Percentiles rank a stretch among this genome's conserved stretches.
Conservation (phyloP, 2,329 filamentous ascomycete species). For the Chalaropsis thielavioides region DNA sequence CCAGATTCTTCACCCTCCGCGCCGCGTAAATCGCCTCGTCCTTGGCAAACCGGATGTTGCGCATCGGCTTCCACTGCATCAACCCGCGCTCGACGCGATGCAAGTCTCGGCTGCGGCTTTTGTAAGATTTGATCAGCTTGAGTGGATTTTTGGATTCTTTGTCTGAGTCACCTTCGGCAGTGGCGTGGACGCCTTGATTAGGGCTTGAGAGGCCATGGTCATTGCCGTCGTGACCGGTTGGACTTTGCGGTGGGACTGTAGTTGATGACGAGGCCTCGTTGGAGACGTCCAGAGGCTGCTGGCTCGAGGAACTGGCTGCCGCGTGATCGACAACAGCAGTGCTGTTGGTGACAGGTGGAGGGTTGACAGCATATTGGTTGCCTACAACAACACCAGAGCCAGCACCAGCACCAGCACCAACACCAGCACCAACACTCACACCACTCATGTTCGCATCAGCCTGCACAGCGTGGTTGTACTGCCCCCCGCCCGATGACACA, state of each 20-base stretch:
- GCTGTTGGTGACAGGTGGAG: neutral
- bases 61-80: constrained; percentile 90
- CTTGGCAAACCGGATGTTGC: constrained; percentile 76
- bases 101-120: constrained; percentile 55
- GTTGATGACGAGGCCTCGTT: neutral
- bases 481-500: constrained; percentile 5
- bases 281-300: neutral
- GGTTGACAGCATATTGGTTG: neutral
- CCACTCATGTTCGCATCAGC: constrained; percentile 30
- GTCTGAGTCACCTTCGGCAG: constrained; percentile 23
- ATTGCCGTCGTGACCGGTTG: constrained; percentile 22
- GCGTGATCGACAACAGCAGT: neutral
- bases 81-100: constrained; percentile 75
- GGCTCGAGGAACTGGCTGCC: neutral
- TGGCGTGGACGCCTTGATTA: constrained; percentile 22
- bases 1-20: constrained; percentile 59
- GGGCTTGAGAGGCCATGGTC: constrained; percentile 24
- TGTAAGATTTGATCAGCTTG: constrained; percentile 47
- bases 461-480: neutral
- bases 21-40: constrained; percentile 70
- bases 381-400: neutral
- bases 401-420: neutral
- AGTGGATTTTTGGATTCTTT: constrained; percentile 38
- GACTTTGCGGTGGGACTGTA: neutral
- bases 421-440: too few relatives aligned